Base-by-base conservation (phyloP, 352 stramenopile species). In the Pythium aquatile region DNA sequence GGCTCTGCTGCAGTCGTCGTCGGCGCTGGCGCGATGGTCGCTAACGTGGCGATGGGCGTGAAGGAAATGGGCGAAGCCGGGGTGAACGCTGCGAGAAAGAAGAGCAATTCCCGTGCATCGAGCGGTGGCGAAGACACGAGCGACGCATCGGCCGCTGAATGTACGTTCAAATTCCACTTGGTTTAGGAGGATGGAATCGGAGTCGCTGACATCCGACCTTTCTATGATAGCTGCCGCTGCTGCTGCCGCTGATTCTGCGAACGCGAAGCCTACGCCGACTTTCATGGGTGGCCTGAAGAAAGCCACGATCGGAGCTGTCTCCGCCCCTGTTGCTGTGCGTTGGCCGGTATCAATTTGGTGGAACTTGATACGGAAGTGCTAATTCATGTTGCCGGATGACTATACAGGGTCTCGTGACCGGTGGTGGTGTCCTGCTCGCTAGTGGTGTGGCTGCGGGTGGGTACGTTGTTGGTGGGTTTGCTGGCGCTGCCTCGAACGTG, bases 261-360 rank as follows among this genome's bases (percentile, higher is more conserved):
- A 88, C 28, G 82, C 93, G 29, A 91, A 93, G 57, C 87, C 84
- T 5, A 70, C 73, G 2, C 81, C 87, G 46, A 93, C 75, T 0
- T 96, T 96, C 57, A 89, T 93, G 78, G 78, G 84, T 44, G 87
- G 87, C 20, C 60, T 96, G 49, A 96, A 92, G 74, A 94, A 94
- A 69, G 87, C 87, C 2, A 96, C 87, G 0, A 78, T 96, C 53
- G 85, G 87, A 24, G 87, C 87, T 33, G 79, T 96, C 14, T 77
- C 85, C 10, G 87, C 87, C 42, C 87, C 87, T 8, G 77, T 96
- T 40, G 87, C 87, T 69, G 87, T 95, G 55, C 24, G 67, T 64
- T 20, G 7, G 14, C 0, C 17, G 14, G 29, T 2, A 29, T 49
- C 29, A 8, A 28, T 29, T 35, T 40, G 32, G 8, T 56, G 4